Evolutionary conservation across 2,329 filamentous ascomycete species (phyloP), one percentile per base, ranked within the genome.

Genomic region (Colletotrichum liriopes): DNA sequence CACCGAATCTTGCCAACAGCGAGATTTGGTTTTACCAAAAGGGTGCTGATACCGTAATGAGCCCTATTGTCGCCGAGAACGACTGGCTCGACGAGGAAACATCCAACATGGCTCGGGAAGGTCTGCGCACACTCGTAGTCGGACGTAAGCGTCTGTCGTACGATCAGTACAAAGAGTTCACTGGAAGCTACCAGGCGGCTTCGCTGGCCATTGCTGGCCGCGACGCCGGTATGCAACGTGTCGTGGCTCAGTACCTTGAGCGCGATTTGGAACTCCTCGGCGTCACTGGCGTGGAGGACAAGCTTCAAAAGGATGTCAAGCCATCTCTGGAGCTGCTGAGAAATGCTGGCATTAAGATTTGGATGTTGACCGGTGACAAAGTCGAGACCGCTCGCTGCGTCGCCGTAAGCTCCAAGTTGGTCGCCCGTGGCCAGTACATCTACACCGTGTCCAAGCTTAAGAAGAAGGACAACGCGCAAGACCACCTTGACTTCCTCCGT

Each of bases 11-110:
- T 14, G 85, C 87, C 14, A 86, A 87, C 58, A 91, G 93, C 18
- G 96, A 98, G 79, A 96, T 98, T 39, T 98, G 96, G 93, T 99
- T 99, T 84, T 98, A 96, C 79, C 95, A 99, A 78, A 99, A 99
- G 82, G 96, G 96, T 73, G 97, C 96, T 3, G 97, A 99, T 80
- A 98, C 96, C 0, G 96, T 99, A 74, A 99, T 99, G 97, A 90
- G 92, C n/a, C 89, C 92, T 3, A 98, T 99, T 75, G 96, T 99
- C 45, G 94, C 93, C 9, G 91, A 95, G 23, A 99, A 98, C 79
- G 96, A 99, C 84, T 99, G 96, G 97, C 90, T 99, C 0, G 96
- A 99, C 76, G 96, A 99, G 81, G 96, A 99, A 82, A 98, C 96
- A 0, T 94, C 94, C n/a, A 99, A 99, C 81, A 99, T 99, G 97